Evolutionary conservation across 805 yeast species (phyloP).

Genomic region (Clavispora fructus): DNA sequence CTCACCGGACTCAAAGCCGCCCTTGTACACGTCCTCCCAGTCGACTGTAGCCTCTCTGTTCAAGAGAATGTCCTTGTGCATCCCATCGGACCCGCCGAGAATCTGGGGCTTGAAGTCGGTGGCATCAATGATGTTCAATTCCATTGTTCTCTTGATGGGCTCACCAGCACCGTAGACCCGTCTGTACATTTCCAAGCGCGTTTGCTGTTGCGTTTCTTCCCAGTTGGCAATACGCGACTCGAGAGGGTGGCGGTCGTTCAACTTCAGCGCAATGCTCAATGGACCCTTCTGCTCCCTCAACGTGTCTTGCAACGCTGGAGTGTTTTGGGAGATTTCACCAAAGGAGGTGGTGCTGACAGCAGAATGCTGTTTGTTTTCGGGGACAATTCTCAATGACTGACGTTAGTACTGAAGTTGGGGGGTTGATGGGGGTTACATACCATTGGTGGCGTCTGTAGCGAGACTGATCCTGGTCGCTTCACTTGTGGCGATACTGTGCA

Average conservation of each 20-base stretch:
- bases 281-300: constrained; percentile 66
- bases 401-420: neutral
- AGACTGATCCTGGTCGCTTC: neutral
- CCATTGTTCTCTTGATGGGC: constrained; percentile 91
- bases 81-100: constrained; percentile 51
- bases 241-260: constrained; percentile 81
- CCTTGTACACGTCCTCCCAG: constrained; percentile 90
- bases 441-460: constrained; percentile 1
- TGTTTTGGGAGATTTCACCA: constrained; percentile 57
- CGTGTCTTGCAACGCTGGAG: constrained; percentile 67
- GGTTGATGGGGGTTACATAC: constrained; percentile 4
- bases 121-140: constrained; percentile 62
- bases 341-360: constrained; percentile 47
- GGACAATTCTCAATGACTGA: constrained; percentile 51
- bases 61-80: constrained; percentile 73
- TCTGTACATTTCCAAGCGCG: constrained; percentile 72
- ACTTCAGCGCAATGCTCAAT: constrained; percentile 49
- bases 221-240: constrained; percentile 71
- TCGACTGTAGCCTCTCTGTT: constrained; percentile 75
- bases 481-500: neutral
- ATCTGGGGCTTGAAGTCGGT: constrained; percentile 65
- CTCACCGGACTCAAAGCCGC: constrained; percentile 40
- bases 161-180: constrained; percentile 89
- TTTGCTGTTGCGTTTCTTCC: constrained; percentile 70
- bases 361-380: constrained; percentile 42